Evolutionary conservation across 1,284 basidiomycete species (phyloP), one percentile per base, ranked within the genome.

Genomic region (Apiotrichum veenhuisii): DNA sequence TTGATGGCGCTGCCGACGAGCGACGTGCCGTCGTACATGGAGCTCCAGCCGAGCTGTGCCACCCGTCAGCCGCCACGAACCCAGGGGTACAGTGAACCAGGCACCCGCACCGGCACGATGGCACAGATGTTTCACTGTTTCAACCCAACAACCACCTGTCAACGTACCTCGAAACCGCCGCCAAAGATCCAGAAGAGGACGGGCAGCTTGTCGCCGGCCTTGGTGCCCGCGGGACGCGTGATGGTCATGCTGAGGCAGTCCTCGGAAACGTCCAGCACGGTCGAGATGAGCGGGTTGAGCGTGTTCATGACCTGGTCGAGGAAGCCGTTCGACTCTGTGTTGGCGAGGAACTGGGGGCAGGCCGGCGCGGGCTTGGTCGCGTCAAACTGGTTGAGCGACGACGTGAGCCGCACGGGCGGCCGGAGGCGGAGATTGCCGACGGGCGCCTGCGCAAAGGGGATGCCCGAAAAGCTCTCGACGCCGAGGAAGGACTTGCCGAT

Each of bases 391-490:
- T n/a, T 23, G 20, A 60, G 43, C 0, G 51, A 64, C 11, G 77
- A 75, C 9, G 70, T 64, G 46, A 78, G 67, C 52, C 78, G 76
- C 62, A 80, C 79, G 0, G 77, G 75, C 11, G 80, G 63, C 8
- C 76, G 78, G 22, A 62, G 61, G 27, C 64, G 60, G 22, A 54
- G 51, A 25, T 47, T 38, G 11, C 57, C 59, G 18, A 51, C 33
- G 18, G 64, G 86, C 9, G 85, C 78, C 57, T 82, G 73, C 15
- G 84, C 85, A 60, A 81, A 88, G 1, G 84, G 86, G 44, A 89
- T 83, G 1, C 86, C 86, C 5, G 49, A 52, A 22, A 54, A 63
- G 41, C 30, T 46, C 40, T 62, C 57, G 18, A 45, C 56, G n/a
- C 9, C 27, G 30, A 36, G 30, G 18, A 27, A 33, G 36, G n/a